Evolutionary conservation across 2,329 filamentous ascomycete species (phyloP).

Genomic region (Colletotrichum tropicale): DNA sequence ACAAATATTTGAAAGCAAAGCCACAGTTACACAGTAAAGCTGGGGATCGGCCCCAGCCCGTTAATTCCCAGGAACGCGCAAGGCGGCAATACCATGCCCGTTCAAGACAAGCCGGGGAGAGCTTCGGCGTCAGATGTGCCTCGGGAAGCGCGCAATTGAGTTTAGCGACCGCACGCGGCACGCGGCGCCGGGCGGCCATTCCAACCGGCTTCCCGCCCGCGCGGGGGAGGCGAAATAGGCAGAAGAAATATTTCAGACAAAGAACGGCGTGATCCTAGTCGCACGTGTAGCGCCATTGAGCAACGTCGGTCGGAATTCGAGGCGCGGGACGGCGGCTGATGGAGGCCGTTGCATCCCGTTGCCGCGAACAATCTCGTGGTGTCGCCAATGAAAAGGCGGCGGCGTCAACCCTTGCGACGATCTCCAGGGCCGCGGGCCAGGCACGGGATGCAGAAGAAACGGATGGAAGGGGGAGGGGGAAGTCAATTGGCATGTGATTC

Average conservation of each 20-base stretch:
- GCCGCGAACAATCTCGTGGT: neutral
- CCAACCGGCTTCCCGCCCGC: neutral
- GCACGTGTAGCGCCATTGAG: neutral
- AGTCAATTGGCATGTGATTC: conserved; percentile 11
- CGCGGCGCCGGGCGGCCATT: neutral
- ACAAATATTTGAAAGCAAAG: neutral
- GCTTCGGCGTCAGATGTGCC: neutral
- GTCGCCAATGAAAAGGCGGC: neutral
- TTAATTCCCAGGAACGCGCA: neutral
- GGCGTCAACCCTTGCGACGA: neutral
- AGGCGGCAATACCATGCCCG: neutral
- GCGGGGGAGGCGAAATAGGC: neutral
- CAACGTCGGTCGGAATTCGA: neutral
- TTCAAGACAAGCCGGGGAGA: neutral
- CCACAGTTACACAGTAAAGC: neutral
- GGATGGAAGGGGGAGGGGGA: neutral
- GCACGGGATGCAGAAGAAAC: neutral
- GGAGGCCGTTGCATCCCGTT: neutral
- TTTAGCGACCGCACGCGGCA: neutral
- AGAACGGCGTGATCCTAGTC: neutral
- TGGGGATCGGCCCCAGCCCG: neutral
- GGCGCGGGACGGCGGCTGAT: neutral
- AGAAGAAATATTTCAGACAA: neutral
- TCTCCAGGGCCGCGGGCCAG: neutral
- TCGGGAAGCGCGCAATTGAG: neutral